Conservation (phyloP, 2,329 filamentous ascomycete species). For the Paecilomyces dactylethromorphus region DNA sequence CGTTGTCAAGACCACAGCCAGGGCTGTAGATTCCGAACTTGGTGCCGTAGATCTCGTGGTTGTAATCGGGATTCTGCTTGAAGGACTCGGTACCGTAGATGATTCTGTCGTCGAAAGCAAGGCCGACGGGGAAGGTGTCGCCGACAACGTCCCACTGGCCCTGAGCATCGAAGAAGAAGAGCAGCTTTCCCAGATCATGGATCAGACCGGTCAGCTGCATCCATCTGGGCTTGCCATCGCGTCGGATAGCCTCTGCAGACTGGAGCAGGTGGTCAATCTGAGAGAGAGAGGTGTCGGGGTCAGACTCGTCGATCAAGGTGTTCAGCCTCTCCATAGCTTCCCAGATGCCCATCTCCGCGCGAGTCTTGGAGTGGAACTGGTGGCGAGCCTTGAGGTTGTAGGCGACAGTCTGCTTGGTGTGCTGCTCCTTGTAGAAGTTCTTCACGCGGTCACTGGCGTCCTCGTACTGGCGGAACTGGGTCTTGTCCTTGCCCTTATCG, state of each 20-base stretch:
- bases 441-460: conserved; percentile 78
- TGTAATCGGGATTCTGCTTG: conserved; percentile 65
- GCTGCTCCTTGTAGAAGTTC: conserved; percentile 72
- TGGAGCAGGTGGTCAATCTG: conserved; percentile 90
- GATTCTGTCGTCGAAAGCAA: conserved; percentile 58
- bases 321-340: conserved; percentile 89
- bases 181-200: conserved; percentile 41
- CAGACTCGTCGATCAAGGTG: conserved; percentile 82
- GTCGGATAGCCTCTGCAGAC: conserved; percentile 79
- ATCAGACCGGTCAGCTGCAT: conserved; percentile 45
- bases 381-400: conserved; percentile 80
- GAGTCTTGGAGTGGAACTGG: conserved; percentile 59
- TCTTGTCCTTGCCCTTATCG: conserved; percentile 70
- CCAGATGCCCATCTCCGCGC: conserved; percentile 79
- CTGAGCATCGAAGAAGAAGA: conserved; percentile 59
- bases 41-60: conserved; percentile 66
- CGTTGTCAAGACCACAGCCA: conserved; percentile 75
- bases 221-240: conserved; percentile 53
- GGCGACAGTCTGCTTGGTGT: conserved; percentile 51
- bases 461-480: conserved; percentile 74
- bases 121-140: conserved; percentile 42
- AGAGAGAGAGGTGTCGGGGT: conserved; percentile 78
- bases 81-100: conserved; percentile 74
- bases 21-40: conserved; percentile 72
- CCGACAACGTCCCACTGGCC: conserved; percentile 94